Base-by-base conservation (phyloP, 768 basidiomycete genomes). In the Leccinum longicurvipes region DNA sequence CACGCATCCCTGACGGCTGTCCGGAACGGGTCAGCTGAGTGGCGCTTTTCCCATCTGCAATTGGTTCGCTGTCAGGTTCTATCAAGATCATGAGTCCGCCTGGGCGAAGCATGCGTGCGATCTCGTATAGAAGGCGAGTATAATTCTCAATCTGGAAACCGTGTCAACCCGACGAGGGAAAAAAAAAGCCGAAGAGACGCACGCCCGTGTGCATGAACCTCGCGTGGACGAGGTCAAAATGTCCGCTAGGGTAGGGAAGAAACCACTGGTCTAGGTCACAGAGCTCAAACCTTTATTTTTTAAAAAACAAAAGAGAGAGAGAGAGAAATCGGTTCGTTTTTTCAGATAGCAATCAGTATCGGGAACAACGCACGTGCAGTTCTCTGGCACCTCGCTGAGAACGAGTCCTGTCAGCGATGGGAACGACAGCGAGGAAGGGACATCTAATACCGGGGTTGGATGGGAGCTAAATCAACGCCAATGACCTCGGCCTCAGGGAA, bases 151-250 rank as follows among this genome's bases (percentile, higher is more conserved):
- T 84, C 86, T 87, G 64, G 58, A 59, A 59, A 62, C 48, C 25
- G 28, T 42, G 48, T 51, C 60, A 53, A 45, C 24, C 39, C 17
- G 32, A 47, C 50, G 25, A 24, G 29, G 21, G 42, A 6, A 55
- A 57, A 50, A 17, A 55, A 55, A 48, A 52, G 31, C 47, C 12
- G 50, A 50, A n/a, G 42, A 55, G 21, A 53, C 61, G 56, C 44
- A 70, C 83, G 53, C 87, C 86, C 25, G 78, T 81, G 62, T 87
- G 84, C 66, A 88, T 78, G 32, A 79, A 85, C 51, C 87, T 82
- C 36, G 84, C 85, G 64, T 89, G 87, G 45, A 89, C 77, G 60
- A 89, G 73, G 67, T 89, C 84, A 60, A 87, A 89, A 46, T 83
- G 75, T 31, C 72, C 75, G 64, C 80, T 79, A 21, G 82, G 82